Evolutionary conservation across 305 asterid genomes (phyloP), one percentile per base, ranked within the genome.

Genomic region (Nicotiana rustica): DNA sequence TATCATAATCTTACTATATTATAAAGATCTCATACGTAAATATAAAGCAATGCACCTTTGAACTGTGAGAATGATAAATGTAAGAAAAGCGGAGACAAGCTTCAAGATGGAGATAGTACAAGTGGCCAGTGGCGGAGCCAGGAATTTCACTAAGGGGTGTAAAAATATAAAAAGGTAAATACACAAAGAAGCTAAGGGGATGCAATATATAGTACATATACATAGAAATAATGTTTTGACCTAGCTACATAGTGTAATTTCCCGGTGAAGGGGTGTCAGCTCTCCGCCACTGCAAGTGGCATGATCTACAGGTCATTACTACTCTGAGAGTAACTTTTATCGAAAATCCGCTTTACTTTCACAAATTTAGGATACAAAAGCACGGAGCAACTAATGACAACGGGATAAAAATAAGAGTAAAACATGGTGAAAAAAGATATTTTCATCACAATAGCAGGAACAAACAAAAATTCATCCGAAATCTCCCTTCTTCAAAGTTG

Each of bases 241-340:
- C 52, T 41, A 41, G 49, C 49, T 41, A 41, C 49, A 41, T 41
- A 41, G 49, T 41, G 49, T 41, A 8, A 41, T 41, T 8, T 44
- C 9, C 3, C 13, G 52, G 13, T 44, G 52, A 44, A 44, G 13
- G 13, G 52, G 52, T 44, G 13, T 44, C 52, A 44, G 3, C 52
- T 44, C 3, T 44, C 52, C 52, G 3, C 52, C 52, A 44, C 52
- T 8, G 13, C 52, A 44, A 44, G 52, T 25, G 79, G 61, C 7
- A 13, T 71, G 79, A 47, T 47, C 64, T 52, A 75, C 64, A 6
- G 64, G 47, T 52, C 44, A 49, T 75, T 75, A 75, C 79, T 75
- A 75, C 79, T 49, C 65, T 25, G 47, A 25, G 9, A 75, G 17
- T 55, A 71, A 71, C 61, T 9, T 47, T 13, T 47, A 75, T 7